Evolutionary conservation across 31 red algal species (phyloP).

Genomic region (Porphyra umbilicalis): DNA sequence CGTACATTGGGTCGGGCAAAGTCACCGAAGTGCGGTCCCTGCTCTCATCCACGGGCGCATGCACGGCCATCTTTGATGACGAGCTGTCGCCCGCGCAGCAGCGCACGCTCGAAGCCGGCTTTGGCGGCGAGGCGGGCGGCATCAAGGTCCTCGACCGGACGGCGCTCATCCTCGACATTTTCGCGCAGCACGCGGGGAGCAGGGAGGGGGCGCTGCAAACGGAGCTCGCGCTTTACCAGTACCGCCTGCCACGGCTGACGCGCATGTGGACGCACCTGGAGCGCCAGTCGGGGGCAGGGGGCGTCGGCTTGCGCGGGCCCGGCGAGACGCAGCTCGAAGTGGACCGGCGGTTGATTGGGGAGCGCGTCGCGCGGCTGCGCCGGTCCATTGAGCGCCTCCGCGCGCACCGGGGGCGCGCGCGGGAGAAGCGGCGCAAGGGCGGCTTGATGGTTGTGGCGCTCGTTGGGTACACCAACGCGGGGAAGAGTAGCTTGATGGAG

Average conservation of each 20-base stretch:
- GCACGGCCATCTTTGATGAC: slow-evolving; percentile 68
- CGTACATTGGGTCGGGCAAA: slow-evolving; percentile 88
- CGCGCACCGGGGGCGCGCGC: slow-evolving; percentile 52
- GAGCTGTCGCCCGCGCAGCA: slow-evolving; percentile 88
- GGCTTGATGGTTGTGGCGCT: slow-evolving; percentile 70
- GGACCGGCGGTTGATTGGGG: slow-evolving; percentile 64
- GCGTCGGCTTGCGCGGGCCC: slow-evolving; percentile 78
- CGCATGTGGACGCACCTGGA: slow-evolving; percentile 95
- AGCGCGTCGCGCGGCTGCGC: slow-evolving; percentile 46
- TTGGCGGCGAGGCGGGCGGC: slow-evolving; percentile 53
- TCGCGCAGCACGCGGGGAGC: slow-evolving; percentile 88
- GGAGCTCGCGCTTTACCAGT: slow-evolving; percentile 85
- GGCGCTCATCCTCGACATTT: slow-evolving; percentile 93
- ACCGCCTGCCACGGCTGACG: slow-evolving; percentile 78
- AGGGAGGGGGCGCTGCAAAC: slow-evolving; percentile 80
- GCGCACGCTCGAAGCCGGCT: slow-evolving; percentile 58
- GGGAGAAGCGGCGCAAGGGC: slow-evolving; percentile 36
- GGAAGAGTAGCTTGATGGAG: slow-evolving; percentile 91
- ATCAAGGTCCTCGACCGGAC: slow-evolving; percentile 93
- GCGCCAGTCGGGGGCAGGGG: slow-evolving; percentile 68
- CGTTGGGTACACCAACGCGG: slow-evolving; percentile 93
- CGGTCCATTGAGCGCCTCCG: slow-evolving; percentile 53
- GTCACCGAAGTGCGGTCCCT: slow-evolving; percentile 43
- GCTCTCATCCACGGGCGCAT: slow-evolving; percentile 29
- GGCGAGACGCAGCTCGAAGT: slow-evolving; percentile 98